Base-by-base conservation (phyloP, 106 monocot species). In the Dioscorea dumetorum region DNA sequence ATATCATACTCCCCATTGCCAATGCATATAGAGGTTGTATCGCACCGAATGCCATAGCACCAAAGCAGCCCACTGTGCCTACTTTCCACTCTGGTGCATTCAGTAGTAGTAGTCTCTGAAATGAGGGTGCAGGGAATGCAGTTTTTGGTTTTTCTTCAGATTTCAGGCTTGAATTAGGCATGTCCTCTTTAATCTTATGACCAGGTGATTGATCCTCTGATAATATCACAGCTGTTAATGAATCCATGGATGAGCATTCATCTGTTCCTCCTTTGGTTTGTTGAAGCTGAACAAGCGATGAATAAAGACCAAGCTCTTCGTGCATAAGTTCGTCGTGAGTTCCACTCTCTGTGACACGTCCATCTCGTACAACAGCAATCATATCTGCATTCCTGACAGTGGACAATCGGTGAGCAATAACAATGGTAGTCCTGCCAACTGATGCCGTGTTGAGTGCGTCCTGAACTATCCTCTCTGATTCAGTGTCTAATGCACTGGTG, bases 381-480 rank as follows among this genome's bases (percentile, higher is more conserved):
- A 72, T 7, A 67, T 87, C 84, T 2, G 84, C 87, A n/a, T 80
- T 80, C 22, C 87, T 62, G 70, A 88, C 72, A 13, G 91, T 91
- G 62, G 91, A 91, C 24, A 91, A 63, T 24, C 91, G 84, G 66
- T 91, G 91, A 2, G 91, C 91, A 20, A 87, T 77, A 21, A 87
- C 82, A 13, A 87, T 67, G 19, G 80, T 91, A 21, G 87, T 91
- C 14, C 87, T 64, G 20, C 80, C 87, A 5, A 80, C 57, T 7
- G 82, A 74, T 67, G 79, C 82, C 7, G 41, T 66, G 59, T 91
- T 87, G 1, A 91, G 86, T 1, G 91, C 87, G 6, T 84, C 77
- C 41, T 84, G 91, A 2, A 91, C 87, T 5, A 84, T 35, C 8
- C 69, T 72, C 57, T 91, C 91, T 0, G 91, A 91, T 68, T 84